Base-by-base conservation (phyloP, 805 yeast genomes). In the Saturnispora saitoi region DNA sequence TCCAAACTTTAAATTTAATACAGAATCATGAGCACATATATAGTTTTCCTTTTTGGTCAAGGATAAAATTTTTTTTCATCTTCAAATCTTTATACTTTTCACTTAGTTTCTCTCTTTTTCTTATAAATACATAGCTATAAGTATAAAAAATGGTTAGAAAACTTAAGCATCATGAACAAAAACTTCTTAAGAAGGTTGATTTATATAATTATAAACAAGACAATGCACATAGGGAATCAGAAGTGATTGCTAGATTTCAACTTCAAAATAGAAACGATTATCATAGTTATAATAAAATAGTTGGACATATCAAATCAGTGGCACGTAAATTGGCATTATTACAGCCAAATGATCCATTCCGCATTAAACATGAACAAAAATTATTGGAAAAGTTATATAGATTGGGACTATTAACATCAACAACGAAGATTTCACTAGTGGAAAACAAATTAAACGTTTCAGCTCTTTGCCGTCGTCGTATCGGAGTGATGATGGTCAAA, bases 161-260 rank as follows among this genome's bases (percentile, higher is more conserved):
- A 58, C 77, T 93, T 52, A 93, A 93, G 66, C 88, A 86, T 70
- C 99, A 93, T 68, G 99, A 93, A 77, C 84, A 86, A 74, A 90
- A 89, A 69, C 79, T 93, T 59, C 77, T 93, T 59, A 89, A 86
- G 72, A 93, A 93, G 67, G 98, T 93, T 47, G 97, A 93, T 63
- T 88, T 93, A 70, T 85, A 88, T 45, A 95, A 93, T 66, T 93
- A 98, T 97, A 93, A 93, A 66, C 95, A 88, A 59, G 99, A 93
- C 64, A 82, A 84, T 48, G 88, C 91, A 29, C 99, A 93, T 66
- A 73, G 99, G 57, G 99, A 91, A 58, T 82, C 95, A n/a, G 91
- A 86, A 66, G 95, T 93, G 31, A 93, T 93, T 95, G 77, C 95
- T 58, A 83, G 86, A 47, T 93, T 90, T 66, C 96, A 91, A 64